Evolutionary conservation across 352 stramenopile genomes (phyloP).

Genomic region (Globisporangium cederbergense): DNA sequence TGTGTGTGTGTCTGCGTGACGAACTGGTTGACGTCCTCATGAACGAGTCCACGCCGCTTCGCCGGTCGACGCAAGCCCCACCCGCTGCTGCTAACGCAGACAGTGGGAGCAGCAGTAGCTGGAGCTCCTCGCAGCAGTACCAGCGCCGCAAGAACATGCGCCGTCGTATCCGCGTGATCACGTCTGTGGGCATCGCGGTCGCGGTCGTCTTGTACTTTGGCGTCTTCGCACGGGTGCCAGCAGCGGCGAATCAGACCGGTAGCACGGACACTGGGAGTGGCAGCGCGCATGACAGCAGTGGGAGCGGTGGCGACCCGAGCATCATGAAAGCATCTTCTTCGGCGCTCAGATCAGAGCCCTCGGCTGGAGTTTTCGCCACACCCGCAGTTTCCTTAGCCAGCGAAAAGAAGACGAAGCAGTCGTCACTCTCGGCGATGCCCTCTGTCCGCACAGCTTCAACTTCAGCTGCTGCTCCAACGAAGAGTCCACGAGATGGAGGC

Average conservation of each 20-base stretch:
- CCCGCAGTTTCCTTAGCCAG: constrained; percentile 1
- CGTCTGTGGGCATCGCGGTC: constrained; percentile 19
- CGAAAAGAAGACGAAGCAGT: constrained; percentile 15
- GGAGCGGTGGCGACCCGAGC: not conserved
- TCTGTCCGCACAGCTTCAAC: constrained; percentile 8
- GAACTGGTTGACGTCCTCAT: constrained; percentile 14
- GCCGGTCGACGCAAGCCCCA: constrained; percentile 21
- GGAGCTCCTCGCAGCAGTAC: constrained; percentile 14
- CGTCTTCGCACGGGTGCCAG: constrained; percentile 1
- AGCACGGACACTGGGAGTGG: not conserved
- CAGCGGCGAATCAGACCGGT: not conserved
- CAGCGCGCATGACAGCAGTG: constrained; percentile 13
- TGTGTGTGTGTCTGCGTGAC: not conserved
- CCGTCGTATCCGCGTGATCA: constrained; percentile 23
- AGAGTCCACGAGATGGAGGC: not conserved
- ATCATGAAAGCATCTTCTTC: constrained; percentile 9
- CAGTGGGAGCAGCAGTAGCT: constrained; percentile 1
- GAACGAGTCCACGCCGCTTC: constrained; percentile 52
- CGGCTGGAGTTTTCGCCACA: not conserved
- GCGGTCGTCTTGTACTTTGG: constrained; percentile 17
- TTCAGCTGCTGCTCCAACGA: constrained; percentile 5
- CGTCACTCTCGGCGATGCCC: constrained; percentile 12
- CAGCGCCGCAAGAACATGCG: constrained; percentile 6
- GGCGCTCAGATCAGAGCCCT: not conserved
- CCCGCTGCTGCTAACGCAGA: constrained; percentile 17